phyloP scores from a whole-genome alignment of 2,329 filamentous ascomycete genomes.

The Aureobasidium sp. region DNA sequence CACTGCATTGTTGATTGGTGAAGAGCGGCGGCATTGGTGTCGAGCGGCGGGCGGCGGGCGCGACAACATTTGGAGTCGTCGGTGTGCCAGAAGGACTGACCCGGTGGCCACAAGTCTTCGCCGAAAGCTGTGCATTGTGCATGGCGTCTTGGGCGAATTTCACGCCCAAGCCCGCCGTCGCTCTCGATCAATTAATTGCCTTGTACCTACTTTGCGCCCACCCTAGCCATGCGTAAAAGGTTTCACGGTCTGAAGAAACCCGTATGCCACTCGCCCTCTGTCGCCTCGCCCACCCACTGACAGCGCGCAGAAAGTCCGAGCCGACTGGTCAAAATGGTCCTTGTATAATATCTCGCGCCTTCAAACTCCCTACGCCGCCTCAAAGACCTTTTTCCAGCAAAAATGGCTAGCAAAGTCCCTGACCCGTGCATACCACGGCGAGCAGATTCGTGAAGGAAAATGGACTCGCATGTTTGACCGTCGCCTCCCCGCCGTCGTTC shows the following conservation, averaged over 20 bases:
- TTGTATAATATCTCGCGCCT: constrained; percentile 74
- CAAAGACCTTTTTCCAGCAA: constrained; percentile 86
- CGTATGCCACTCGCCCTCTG: neutral
- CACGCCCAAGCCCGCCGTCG: neutral
- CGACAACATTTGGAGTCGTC: neutral
- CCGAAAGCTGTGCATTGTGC: neutral
- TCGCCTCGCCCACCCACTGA: neutral
- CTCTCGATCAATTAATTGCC: neutral
- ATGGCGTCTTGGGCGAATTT: constrained; percentile 5
- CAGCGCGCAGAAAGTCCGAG: constrained; percentile 68
- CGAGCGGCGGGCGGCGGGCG: neutral
- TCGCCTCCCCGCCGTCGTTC: constrained; percentile 71
- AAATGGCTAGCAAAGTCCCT: constrained; percentile 90
- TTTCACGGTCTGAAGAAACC: constrained; percentile 17
- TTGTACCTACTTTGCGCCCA: neutral
- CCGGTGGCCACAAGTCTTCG: constrained; percentile 10
- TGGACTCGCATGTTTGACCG: constrained; percentile 91
- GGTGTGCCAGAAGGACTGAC: neutral
- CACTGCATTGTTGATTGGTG: neutral
- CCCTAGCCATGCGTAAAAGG: constrained; percentile 16
- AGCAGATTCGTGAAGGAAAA: constrained; percentile 85
- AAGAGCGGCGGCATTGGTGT: constrained; percentile 8
- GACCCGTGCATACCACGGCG: constrained; percentile 84
- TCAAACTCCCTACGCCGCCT: constrained; percentile 37
- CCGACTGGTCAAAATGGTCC: constrained; percentile 97